These are phyloP conservation scores for Fusarium praegraminearum DNA, from an alignment of 2,329 filamentous ascomycete species.

Conservation along the genomic window DNA sequence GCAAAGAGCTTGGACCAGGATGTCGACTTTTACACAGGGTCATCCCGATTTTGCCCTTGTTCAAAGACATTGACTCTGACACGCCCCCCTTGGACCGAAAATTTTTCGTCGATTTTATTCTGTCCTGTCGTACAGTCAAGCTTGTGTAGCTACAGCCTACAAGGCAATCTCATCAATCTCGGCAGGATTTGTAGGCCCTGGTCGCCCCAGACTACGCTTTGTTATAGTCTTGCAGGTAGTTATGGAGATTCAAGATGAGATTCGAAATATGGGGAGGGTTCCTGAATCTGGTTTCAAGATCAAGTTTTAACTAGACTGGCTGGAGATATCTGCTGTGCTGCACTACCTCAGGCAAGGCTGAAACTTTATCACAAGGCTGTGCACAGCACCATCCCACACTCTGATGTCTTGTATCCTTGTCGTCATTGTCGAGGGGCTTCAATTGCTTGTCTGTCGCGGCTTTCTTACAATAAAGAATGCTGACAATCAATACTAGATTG, in stretches of 20 bases:
- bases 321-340: neutral
- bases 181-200: slow-evolving; percentile 29
- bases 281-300: slow-evolving; percentile 12
- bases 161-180: slow-evolving; percentile 40
- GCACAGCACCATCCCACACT: slow-evolving; percentile 23
- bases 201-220: slow-evolving; percentile 33
- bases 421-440: slow-evolving; percentile 12
- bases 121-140: slow-evolving; percentile 8
- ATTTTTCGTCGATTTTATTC: slow-evolving; percentile 39
- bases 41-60: slow-evolving; percentile 45
- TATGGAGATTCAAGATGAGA: slow-evolving; percentile 31
- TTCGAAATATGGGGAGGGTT: slow-evolving; percentile 27
- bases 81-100: slow-evolving; percentile 44
- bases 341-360: slow-evolving; percentile 11
- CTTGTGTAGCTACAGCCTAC: neutral
- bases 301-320: slow-evolving; percentile 6
- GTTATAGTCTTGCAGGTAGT: neutral
- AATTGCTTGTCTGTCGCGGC: neutral
- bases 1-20: slow-evolving; percentile 46
- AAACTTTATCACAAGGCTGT: neutral
- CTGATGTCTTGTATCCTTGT: slow-evolving; percentile 6
- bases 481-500: neutral
- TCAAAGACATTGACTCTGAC: neutral
- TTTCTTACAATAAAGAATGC: neutral
- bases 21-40: slow-evolving; percentile 38